Evolutionary conservation across 257 asterid genomes (phyloP).

Genomic region (Solanum bukasovii): DNA sequence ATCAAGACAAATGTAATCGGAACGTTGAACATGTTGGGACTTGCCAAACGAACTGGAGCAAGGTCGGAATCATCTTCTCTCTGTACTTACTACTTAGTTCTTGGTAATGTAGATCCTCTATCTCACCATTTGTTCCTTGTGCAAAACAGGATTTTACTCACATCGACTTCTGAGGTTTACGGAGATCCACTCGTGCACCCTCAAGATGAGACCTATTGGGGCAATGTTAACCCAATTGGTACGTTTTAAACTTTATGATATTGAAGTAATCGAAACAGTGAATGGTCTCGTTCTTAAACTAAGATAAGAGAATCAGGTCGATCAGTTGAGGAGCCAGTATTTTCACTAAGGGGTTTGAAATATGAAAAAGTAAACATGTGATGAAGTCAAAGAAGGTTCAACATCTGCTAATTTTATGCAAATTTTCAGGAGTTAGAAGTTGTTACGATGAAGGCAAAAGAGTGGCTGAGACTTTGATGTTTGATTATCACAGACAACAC

Average conservation of each 20-base stretch:
- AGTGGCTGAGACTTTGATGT: slow-evolving; percentile 97
- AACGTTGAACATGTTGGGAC: slow-evolving; percentile 94
- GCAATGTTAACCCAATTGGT: slow-evolving; percentile 97
- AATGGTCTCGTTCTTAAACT: neutral
- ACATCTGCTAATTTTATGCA: neutral
- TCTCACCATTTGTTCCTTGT: neutral
- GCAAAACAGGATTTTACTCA: slow-evolving; percentile 60
- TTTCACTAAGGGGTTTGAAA: neutral
- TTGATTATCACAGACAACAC: slow-evolving; percentile 93
- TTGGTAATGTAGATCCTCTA: neutral
- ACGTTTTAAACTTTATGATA: neutral
- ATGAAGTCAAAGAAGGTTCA: neutral
- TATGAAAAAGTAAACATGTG: neutral
- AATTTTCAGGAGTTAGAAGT: slow-evolving; percentile 68
- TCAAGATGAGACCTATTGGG: slow-evolving; percentile 89
- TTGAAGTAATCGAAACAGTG: neutral
- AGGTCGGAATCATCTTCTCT: slow-evolving; percentile 34
- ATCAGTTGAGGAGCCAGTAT: neutral
- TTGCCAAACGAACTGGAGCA: slow-evolving; percentile 94
- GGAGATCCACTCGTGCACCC: slow-evolving; percentile 98
- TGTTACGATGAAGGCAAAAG: slow-evolving; percentile 94
- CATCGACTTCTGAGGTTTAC: slow-evolving; percentile 93
- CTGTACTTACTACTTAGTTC: neutral
- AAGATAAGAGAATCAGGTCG: neutral
- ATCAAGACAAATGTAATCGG: slow-evolving; percentile 95